A percentile compares a stretch with the other conserved stretches of the same genome.
Conservation (phyloP, 1,139 yeast genomes). For the Yamadazyma conglobata region DNA sequence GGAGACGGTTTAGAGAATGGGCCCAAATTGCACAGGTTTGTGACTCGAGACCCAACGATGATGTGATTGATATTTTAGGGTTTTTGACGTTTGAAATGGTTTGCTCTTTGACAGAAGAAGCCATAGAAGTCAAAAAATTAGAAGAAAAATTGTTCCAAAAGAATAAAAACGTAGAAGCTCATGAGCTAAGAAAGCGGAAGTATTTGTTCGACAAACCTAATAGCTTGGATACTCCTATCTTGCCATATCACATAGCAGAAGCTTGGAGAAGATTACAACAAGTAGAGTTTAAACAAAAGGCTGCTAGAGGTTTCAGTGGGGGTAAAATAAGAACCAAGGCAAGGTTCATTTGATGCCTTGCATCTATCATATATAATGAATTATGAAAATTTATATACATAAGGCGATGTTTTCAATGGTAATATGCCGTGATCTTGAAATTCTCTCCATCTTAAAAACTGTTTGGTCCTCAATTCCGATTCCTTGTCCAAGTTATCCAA, state of each 20-base stretch:
- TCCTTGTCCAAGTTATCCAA: constrained; percentile 26
- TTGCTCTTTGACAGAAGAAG: constrained; percentile 90
- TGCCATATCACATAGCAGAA: constrained; percentile 82
- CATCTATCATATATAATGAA: constrained; percentile 1
- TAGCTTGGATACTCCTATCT: constrained; percentile 76
- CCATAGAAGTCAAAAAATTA: constrained; percentile 70
- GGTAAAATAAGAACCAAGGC: constrained; percentile 52
- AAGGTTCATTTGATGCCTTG: constrained; percentile 29
- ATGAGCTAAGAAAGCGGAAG: constrained; percentile 41
- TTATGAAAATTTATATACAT: no score
- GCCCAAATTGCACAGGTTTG: constrained; percentile 82
- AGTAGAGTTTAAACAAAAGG: constrained; percentile 56
- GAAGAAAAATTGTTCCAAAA: constrained; percentile 51
- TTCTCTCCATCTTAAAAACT: constrained; percentile 34
- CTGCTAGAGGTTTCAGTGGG: constrained; percentile 73
- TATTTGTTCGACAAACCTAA: constrained; percentile 90
- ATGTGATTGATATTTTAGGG: constrained; percentile 92
- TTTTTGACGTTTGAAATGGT: constrained; percentile 95
- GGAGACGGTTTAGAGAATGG: constrained; percentile 94
- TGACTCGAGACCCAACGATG: constrained; percentile 92
- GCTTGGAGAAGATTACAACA: constrained; percentile 86
- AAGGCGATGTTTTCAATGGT: constrained; percentile 11
- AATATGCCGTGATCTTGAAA: constrained; percentile 23
- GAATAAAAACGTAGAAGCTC: constrained; percentile 20
- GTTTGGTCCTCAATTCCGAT: constrained; percentile 24